Base-by-base conservation (phyloP, 306 rosid species). In the Ziziphus jujuba region DNA sequence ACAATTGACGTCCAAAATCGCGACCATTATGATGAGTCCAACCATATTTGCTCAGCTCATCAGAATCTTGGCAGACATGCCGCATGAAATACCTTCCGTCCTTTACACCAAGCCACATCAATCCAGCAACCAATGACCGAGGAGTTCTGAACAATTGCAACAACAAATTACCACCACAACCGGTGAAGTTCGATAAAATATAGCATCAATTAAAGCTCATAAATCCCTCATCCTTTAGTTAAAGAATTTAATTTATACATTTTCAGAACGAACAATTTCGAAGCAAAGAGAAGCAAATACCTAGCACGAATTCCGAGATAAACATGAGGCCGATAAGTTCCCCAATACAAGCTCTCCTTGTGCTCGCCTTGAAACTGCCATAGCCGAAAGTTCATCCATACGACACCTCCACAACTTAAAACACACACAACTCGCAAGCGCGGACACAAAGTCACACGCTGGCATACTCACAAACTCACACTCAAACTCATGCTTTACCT, bases 271-370 rank as follows among this genome's bases (percentile, higher is more conserved):
- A 1, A 2, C 13, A 38, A 24, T 62, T n/a, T 22, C 52, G 61
- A 34, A n/a, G 33, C 43, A n/a, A 70, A 31, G n/a, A 56, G 47
- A 67, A 66, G 17, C 24, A 20, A 63, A 63, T 70, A 90, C 98
- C 98, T 90, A 16, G 98, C 89, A 45, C 98, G 91, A 72, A 93
- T 73, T 73, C 98, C 98, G 8, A 93, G 84, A 79, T 93, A 93
- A 5, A 79, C 83, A 51, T 90, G 93, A 25, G 98, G 98, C 20
- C 98, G 97, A 80, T 90, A 90, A 11, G 98, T 93, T 77, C 98
- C 98, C 97, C 98, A 93, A 48, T 90, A 90, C 91, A 93, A 72
- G 75, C 92, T 90, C 84, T 93, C 99, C 83, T 73, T 86, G 69
- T 93, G 99, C 80, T 83, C 80, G 21, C 97, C 99, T 81, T 90